Evolutionary conservation across 257 asterid species (phyloP).

Genomic region (Salvia hispanica): DNA sequence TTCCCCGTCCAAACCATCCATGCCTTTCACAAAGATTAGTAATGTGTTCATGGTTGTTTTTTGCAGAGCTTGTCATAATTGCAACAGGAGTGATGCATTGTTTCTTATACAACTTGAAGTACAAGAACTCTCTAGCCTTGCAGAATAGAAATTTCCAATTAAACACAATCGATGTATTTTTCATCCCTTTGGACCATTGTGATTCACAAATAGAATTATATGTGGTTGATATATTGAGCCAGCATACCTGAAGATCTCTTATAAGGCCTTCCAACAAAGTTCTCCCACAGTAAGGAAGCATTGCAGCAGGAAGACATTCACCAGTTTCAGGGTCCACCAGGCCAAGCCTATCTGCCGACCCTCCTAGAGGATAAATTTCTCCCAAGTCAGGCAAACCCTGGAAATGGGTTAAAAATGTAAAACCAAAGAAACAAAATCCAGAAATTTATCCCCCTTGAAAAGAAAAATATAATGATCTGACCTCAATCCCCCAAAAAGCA

Average conservation of each 20-base stretch:
- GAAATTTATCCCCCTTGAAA: constrained; percentile 16
- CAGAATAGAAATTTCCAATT: constrained; percentile 40
- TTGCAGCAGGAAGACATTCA: constrained; percentile 98
- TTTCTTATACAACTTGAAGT: constrained; percentile 83
- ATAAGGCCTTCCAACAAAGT: constrained; percentile 94
- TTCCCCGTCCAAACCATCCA: constrained; percentile 96
- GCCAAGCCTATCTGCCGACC: constrained; percentile 97
- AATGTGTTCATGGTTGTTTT: constrained; percentile 75
- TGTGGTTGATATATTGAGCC: constrained; percentile 20
- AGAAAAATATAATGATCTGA: constrained; percentile 44
- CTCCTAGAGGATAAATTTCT: constrained; percentile 98
- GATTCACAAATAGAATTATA: constrained; percentile 22
- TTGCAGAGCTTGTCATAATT: constrained; percentile 97
- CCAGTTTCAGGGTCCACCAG: constrained; percentile 85
- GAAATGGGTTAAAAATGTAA: constrained; percentile 46
- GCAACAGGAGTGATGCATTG: constrained; percentile 98
- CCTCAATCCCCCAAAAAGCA: constrained; percentile 97
- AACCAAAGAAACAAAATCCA: constrained; percentile 29
- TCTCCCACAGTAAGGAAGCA: constrained; percentile 98
- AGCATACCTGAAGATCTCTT: constrained; percentile 93
- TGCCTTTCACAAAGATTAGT: constrained; percentile 70
- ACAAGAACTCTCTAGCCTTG: constrained; percentile 96
- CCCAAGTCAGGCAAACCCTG: constrained; percentile 99
- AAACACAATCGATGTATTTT: constrained; percentile 10
- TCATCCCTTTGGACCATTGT: constrained; percentile 20